phyloP scores from a whole-genome alignment of 805 yeast species.

The Candida bentonensis region DNA sequence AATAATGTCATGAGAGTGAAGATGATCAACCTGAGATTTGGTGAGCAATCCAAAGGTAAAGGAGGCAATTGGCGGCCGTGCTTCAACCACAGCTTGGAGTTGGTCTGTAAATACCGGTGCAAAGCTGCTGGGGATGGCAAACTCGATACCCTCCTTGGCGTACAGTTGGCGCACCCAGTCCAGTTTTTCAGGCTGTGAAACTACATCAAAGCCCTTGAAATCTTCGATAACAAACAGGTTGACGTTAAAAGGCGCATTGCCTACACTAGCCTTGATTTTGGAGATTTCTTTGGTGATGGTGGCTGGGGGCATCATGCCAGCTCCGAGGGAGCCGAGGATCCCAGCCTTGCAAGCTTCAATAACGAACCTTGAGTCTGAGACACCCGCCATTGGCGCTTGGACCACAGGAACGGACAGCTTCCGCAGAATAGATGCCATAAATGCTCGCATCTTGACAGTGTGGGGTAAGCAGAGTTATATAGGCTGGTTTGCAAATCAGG shows the following conservation, averaged over 20 bases:
- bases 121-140: slow-evolving; percentile 2
- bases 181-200: slow-evolving; percentile 2
- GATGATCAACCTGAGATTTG: slow-evolving; percentile 16
- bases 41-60: slow-evolving; percentile 42
- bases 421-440: neutral
- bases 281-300: slow-evolving; percentile 7
- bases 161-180: slow-evolving; percentile 7
- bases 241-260: slow-evolving; percentile 10
- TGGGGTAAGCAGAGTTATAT: too few relatives aligned
- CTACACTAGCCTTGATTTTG: slow-evolving; percentile 5
- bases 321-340: slow-evolving; percentile 37
- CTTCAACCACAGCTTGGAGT: slow-evolving; percentile 11
- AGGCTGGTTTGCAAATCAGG: too few relatives aligned
- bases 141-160: neutral
- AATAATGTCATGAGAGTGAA: slow-evolving; percentile 26
- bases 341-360: slow-evolving; percentile 30
- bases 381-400: slow-evolving; percentile 52
- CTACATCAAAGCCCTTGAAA: neutral
- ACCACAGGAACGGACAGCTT: slow-evolving; percentile 17
- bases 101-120: slow-evolving; percentile 10
- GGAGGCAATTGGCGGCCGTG: slow-evolving; percentile 32
- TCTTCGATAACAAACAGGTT: slow-evolving; percentile 12
- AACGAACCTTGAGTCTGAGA: slow-evolving; percentile 32
- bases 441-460: too few relatives aligned
- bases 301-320: slow-evolving; percentile 18